A percentile compares a stretch with the other conserved stretches of the same genome.
These are phyloP conservation scores for Camelina neglecta DNA, from an alignment of 345 rosid genomes.

Conservation along the genomic window DNA sequence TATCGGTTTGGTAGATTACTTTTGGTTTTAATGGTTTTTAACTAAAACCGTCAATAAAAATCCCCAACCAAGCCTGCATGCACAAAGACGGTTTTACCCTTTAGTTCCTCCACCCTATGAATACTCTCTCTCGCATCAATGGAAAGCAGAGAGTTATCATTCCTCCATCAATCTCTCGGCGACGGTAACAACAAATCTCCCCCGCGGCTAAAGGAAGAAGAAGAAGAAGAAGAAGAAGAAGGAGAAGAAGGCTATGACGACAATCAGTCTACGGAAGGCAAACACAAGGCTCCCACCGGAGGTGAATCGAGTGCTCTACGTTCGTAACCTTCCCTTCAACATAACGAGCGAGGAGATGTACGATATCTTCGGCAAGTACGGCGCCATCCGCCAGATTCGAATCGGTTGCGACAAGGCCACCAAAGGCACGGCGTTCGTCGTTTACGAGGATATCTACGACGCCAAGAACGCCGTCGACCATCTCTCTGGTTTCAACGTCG, in stretches of 20 bases:
- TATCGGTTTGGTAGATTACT: too few relatives aligned
- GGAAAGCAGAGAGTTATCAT: too few relatives aligned
- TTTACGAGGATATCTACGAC: slow-evolving; percentile 95
- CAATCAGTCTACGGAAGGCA: slow-evolving; percentile 78
- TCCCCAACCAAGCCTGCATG: too few relatives aligned
- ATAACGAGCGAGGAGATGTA: slow-evolving; percentile 99
- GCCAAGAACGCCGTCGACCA: slow-evolving; percentile 98
- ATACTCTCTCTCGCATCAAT: too few relatives aligned
- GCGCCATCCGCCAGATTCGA: slow-evolving; percentile 95
- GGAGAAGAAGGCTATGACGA: slow-evolving; percentile 54
- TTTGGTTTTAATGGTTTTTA: too few relatives aligned
- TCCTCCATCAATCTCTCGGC: slow-evolving; percentile 2
- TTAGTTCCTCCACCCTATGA: too few relatives aligned
- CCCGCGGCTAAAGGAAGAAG: not conserved
- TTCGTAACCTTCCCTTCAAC: slow-evolving; percentile 97
- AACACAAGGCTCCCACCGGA: slow-evolving; percentile 95
- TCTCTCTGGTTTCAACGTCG: slow-evolving; percentile 97
- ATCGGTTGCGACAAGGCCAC: slow-evolving; percentile 90
- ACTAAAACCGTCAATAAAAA: too few relatives aligned
- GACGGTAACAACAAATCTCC: slow-evolving; percentile 19
- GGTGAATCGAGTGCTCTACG: slow-evolving; percentile 91
- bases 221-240: slow-evolving; percentile 1
- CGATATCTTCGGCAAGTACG: slow-evolving; percentile 97
- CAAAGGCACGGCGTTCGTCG: slow-evolving; percentile 90
- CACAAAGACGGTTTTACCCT: too few relatives aligned